A percentile compares a stretch with the other conserved stretches of the same genome.
These are phyloP conservation scores for Elsinoe necatrix DNA, from an alignment of 2,329 filamentous ascomycete species.

Conservation along the genomic window DNA sequence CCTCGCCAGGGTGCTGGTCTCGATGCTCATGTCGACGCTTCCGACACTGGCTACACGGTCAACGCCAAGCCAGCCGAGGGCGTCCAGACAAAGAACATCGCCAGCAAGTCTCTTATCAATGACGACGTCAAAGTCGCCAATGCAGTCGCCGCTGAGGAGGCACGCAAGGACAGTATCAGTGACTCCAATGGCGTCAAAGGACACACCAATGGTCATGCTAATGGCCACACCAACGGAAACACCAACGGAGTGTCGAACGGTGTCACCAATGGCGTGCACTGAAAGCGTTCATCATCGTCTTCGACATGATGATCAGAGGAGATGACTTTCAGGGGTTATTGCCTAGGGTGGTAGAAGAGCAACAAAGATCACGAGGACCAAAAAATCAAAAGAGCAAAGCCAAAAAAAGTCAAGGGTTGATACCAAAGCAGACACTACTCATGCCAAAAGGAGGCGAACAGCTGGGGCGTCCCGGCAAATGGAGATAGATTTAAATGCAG, in stretches of 20 bases:
- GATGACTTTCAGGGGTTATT: neutral
- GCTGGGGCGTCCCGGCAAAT: neutral
- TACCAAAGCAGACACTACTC: slow-evolving; percentile 5
- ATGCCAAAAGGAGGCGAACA: slow-evolving; percentile 1
- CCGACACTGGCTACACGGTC: slow-evolving; percentile 55
- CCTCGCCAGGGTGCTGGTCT: slow-evolving; percentile 57
- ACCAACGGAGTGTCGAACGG: slow-evolving; percentile 18
- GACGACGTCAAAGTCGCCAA: slow-evolving; percentile 25
- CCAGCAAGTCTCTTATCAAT: slow-evolving; percentile 29
- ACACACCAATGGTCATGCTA: slow-evolving; percentile 27
- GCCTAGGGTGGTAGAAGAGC: neutral
- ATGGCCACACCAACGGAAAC: too few species aligned
- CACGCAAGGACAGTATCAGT: slow-evolving; percentile 16
- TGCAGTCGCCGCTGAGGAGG: neutral
- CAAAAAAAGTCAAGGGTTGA: slow-evolving; percentile 8
- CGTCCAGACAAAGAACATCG: slow-evolving; percentile 22
- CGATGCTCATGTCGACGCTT: slow-evolving; percentile 61
- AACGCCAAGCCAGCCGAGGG: slow-evolving; percentile 36
- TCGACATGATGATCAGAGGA: neutral
- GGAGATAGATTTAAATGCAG: neutral
- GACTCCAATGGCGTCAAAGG: slow-evolving; percentile 22
- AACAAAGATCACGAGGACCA: neutral
- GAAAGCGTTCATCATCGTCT: slow-evolving; percentile 3
- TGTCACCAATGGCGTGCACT: slow-evolving; percentile 17
- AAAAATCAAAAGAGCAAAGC: slow-evolving; percentile 2